These are phyloP conservation scores for Arthrobotrys conoides DNA, from an alignment of 2,329 filamentous ascomycete genomes.

Conservation along the genomic window DNA sequence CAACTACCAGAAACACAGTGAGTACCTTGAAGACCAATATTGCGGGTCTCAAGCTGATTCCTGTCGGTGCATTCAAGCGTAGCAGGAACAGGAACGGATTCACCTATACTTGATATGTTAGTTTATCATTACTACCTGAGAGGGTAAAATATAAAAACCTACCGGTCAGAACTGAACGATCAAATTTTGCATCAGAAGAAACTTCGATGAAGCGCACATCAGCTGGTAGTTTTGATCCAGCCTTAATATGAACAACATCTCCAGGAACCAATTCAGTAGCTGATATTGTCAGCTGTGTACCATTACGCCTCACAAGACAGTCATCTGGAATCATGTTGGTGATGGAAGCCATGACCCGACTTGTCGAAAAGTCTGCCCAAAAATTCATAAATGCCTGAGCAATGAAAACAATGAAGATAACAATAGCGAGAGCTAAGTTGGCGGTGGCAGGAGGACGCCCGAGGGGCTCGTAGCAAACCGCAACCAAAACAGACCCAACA, in stretches of 20 bases:
- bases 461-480: constrained; percentile 82
- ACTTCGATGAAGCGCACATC: constrained; percentile 79
- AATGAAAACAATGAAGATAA: constrained; percentile 77
- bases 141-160: constrained; percentile 61
- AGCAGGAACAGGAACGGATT: constrained; percentile 76
- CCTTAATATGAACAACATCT: constrained; percentile 77
- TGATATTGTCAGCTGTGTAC: constrained; percentile 69
- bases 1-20: constrained; percentile 77
- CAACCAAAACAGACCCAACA: constrained; percentile 78
- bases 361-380: constrained; percentile 82
- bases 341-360: constrained; percentile 83
- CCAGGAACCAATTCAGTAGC: constrained; percentile 79
- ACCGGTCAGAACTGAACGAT: constrained; percentile 80
- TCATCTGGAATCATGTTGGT: constrained; percentile 83
- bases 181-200: constrained; percentile 79
- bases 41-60: constrained; percentile 83
- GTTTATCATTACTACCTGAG: neutral
- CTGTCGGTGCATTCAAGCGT: constrained; percentile 77
- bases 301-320: constrained; percentile 76
- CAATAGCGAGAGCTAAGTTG: constrained; percentile 80
- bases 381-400: constrained; percentile 73
- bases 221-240: constrained; percentile 81
- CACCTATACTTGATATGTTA: constrained; percentile 68
- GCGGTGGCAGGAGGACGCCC: constrained; percentile 79
- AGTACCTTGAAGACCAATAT: constrained; percentile 83